These are phyloP conservation scores for Colletotrichum nymphaeae DNA, from an alignment of 2,329 filamentous ascomycete species.

Conservation along the genomic window DNA sequence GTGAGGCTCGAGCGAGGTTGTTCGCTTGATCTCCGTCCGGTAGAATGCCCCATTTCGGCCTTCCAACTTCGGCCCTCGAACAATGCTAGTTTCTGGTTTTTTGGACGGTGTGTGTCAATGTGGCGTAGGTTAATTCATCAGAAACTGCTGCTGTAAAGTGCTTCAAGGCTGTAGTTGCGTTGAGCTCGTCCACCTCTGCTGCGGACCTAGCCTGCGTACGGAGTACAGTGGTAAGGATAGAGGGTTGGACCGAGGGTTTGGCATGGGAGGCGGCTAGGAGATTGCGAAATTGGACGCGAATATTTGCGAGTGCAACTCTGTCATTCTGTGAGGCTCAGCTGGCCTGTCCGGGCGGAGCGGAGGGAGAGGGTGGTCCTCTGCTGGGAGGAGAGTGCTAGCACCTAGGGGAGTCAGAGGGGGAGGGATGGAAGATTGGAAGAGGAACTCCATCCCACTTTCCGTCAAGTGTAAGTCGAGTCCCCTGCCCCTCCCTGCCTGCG, in stretches of 20 bases:
- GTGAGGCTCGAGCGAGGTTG: neutral
- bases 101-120: conserved; percentile 31
- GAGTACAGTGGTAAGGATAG: neutral
- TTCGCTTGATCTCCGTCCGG: neutral
- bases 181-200: neutral
- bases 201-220: neutral
- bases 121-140: conserved; percentile 22
- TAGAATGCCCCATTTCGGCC: neutral
- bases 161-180: neutral
- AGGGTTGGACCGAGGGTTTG: neutral
- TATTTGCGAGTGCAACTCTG: neutral
- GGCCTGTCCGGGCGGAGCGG: conserved; percentile 23
- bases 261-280: neutral
- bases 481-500: neutral
- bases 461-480: neutral
- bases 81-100: conserved; percentile 21
- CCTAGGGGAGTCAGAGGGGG: neutral
- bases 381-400: neutral
- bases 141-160: neutral
- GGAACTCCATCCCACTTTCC: conserved; percentile 17
- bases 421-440: neutral
- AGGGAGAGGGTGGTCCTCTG: neutral
- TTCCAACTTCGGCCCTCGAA: conserved; percentile 17
- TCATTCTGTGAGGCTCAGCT: conserved; percentile 27
- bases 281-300: neutral